These are phyloP conservation scores for Rhizophagus sp. DNA, from an alignment of 192 early-diverging fungal genomes.

Conservation along the genomic window DNA sequence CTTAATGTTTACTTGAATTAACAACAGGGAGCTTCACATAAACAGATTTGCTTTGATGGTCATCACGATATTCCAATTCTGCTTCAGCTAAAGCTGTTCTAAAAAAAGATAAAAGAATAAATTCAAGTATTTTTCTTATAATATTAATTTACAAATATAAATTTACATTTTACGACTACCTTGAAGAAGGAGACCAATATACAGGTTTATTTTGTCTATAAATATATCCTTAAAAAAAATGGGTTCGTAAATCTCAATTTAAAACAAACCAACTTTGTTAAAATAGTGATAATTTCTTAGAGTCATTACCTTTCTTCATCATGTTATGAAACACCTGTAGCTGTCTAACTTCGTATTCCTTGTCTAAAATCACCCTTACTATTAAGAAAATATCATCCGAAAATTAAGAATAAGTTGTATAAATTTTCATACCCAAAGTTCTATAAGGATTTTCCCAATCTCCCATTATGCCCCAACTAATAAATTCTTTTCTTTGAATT, in stretches of 20 bases:
- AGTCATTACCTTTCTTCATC: conserved; percentile 59
- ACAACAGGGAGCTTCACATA: conserved; percentile 69
- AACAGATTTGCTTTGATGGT: conserved; percentile 69
- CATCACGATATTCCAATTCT: conserved; percentile 77
- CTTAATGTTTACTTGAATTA: conserved; percentile 39
- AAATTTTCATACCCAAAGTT: conserved; percentile 49
- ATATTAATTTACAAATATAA: neutral
- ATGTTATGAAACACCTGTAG: conserved; percentile 70
- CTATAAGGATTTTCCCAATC: conserved; percentile 72
- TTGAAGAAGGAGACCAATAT: conserved; percentile 83
- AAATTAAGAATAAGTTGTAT: neutral
- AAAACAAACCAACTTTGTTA: neutral
- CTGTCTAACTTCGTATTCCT: conserved; percentile 73
- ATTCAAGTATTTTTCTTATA: neutral
- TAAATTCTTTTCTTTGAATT: conserved; percentile 59
- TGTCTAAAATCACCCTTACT: conserved; percentile 39
- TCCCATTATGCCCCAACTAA: conserved; percentile 72
- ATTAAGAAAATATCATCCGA: neutral
- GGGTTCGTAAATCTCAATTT: neutral
- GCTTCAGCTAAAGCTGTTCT: conserved; percentile 80
- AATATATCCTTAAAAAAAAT: conserved; percentile 53
- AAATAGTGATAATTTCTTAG: neutral
- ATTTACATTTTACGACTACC: conserved; percentile 23
- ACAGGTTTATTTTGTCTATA: conserved; percentile 80
- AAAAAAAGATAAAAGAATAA: too few relatives aligned